Base-by-base conservation (phyloP, 495 filamentous ascomycete genomes). In the Aspergillus egyptiacus region DNA sequence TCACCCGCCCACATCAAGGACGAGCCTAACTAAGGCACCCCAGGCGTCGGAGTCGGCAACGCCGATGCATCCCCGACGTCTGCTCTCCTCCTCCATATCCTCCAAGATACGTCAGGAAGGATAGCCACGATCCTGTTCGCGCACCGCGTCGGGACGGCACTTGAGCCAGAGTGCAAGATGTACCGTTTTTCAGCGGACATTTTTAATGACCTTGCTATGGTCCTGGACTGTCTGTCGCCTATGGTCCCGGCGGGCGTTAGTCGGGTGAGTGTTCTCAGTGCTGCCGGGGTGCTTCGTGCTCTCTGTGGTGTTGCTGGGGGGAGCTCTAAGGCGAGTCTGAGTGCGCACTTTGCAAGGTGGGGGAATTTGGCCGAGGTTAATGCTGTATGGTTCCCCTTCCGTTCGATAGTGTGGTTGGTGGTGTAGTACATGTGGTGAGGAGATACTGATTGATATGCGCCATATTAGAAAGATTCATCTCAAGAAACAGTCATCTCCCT, bases 401-500 rank as follows among this genome's bases (percentile, higher is more conserved):
- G n/a, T n/a, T n/a, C n/a, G n/a, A n/a, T n/a, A n/a, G n/a, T n/a
- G n/a, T n/a, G n/a, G n/a, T n/a, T n/a, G n/a, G n/a, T n/a, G n/a
- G n/a, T n/a, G n/a, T n/a, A n/a, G n/a, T n/a, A n/a, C n/a, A n/a
- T n/a, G n/a, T n/a, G n/a, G n/a, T n/a, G n/a, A n/a, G n/a, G n/a
- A n/a, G 32, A 10, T 1, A 44, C 25, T 53, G 22, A 31, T 7
- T 19, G 38, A 33, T n/a, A 38, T 55, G 58, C 22, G n/a, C 60
- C 56, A 19, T 43, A 15, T 47, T 58, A 84, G 75, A 84, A 98
- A 81, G 91, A 98, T 60, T 91, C 90, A 18, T 91, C 87, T 51
- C 91, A 98, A 71, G 91, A 98, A 68, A 98, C 91, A 0, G 76
- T 96, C 30, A 90, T 98, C 44, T 91, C 87, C 2, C 75, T 98